Conservation (phyloP, 345 rosid species). For the Sonneratia caseolaris region DNA sequence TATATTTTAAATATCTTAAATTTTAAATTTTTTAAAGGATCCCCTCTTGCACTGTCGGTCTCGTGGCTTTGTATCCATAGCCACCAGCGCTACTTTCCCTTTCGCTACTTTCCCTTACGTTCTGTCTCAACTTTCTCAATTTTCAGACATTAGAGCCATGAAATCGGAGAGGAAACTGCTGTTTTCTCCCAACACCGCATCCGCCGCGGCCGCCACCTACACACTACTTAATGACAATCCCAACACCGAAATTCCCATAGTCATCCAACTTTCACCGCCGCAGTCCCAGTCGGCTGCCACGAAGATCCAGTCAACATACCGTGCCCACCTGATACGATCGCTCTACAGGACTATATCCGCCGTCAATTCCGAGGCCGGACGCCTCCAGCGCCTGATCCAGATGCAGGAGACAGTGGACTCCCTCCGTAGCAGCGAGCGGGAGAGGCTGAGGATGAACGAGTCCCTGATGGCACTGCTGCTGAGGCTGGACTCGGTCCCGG, state of each 20-base stretch:
- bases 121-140: conserved; percentile 28
- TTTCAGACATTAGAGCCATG: conserved; percentile 10
- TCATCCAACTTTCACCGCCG: conserved; percentile 17
- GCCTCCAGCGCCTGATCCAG: conserved; percentile 58
- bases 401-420: conserved; percentile 80
- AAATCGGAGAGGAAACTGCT: conserved; percentile 2
- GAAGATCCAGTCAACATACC: conserved; percentile 66
- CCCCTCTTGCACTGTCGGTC: not conserved
- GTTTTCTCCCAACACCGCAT: conserved; percentile 13
- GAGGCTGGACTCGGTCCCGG: conserved; percentile 72
- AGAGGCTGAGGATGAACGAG: conserved; percentile 74
- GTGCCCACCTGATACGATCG: conserved; percentile 38
- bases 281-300: conserved; percentile 33
- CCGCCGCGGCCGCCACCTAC: conserved; percentile 15
- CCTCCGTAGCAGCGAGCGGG: conserved; percentile 44
- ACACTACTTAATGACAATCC: conserved; percentile 20
- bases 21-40: too few relatives aligned
- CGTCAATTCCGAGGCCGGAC: conserved; percentile 48
- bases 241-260: conserved; percentile 10
- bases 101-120: conserved; percentile 5
- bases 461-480: conserved; percentile 65
- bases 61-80: not conserved
- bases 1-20: too few relatives aligned
- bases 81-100: not conserved
- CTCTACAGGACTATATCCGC: conserved; percentile 45